phyloP scores from a whole-genome alignment of 2,329 filamentous ascomycete species.

The Cladobotryum mycophilum region DNA sequence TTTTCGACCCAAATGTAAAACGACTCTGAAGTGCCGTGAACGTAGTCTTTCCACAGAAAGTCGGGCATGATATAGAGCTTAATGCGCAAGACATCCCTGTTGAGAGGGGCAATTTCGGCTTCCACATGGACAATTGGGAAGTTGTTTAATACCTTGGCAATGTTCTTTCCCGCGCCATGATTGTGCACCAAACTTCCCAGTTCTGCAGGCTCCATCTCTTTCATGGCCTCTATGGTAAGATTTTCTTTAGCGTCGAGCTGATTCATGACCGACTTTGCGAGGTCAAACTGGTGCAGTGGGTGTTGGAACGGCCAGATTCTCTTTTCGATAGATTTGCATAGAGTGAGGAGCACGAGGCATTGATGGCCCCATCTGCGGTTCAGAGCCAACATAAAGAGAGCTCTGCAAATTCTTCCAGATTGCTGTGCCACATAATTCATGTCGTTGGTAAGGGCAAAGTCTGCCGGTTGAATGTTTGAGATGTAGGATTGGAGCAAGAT shows the following conservation, averaged over 20 bases:
- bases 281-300: constrained; percentile 89
- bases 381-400: constrained; percentile 94
- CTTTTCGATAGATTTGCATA: constrained; percentile 97
- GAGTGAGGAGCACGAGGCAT: constrained; percentile 80
- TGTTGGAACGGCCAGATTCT: constrained; percentile 93
- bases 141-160: constrained; percentile 75
- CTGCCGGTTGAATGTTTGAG: constrained; percentile 77
- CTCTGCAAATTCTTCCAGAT: constrained; percentile 85
- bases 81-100: constrained; percentile 90
- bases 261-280: constrained; percentile 74
- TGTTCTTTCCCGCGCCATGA: constrained; percentile 73
- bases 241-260: constrained; percentile 78
- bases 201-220: constrained; percentile 89
- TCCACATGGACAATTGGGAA: constrained; percentile 91
- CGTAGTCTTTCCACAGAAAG: constrained; percentile 88
- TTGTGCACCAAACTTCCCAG: constrained; percentile 92
- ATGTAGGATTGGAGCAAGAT: constrained; percentile 93
- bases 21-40: constrained; percentile 90
- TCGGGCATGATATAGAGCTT: constrained; percentile 80
- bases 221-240: constrained; percentile 71
- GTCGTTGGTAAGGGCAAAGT: constrained; percentile 90
- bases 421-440: constrained; percentile 95
- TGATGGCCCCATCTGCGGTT: constrained; percentile 95
- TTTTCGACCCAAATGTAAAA: constrained; percentile 99
- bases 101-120: constrained; percentile 89